These are phyloP conservation scores for Apiospora sp. DNA, from an alignment of 2,329 filamentous ascomycete species.

Conservation along the genomic window DNA sequence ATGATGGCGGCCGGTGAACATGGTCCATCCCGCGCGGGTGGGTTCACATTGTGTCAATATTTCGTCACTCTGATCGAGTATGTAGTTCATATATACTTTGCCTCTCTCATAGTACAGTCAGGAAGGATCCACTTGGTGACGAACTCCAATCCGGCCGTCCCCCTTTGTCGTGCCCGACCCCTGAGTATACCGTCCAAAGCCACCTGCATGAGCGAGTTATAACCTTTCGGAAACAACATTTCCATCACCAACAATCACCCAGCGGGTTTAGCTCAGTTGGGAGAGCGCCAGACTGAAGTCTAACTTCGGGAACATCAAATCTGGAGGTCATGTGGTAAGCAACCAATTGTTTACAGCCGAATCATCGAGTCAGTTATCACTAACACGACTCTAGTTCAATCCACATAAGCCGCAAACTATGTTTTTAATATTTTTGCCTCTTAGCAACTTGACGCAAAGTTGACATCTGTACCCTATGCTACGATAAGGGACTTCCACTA, in stretches of 20 bases:
- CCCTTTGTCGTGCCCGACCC: neutral
- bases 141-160: neutral
- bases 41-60: too few species aligned
- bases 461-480: too few species aligned
- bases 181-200: neutral
- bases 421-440: too few species aligned
- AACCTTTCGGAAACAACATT: neutral
- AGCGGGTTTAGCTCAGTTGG: constrained; percentile 21
- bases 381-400: constrained; percentile 18
- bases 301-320: constrained; percentile 1
- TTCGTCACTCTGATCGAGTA: too few species aligned
- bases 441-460: too few species aligned
- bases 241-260: neutral
- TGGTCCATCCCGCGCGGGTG: too few species aligned
- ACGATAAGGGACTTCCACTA: too few species aligned
- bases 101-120: neutral
- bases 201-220: neutral
- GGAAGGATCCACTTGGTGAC: neutral
- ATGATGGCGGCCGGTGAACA: too few species aligned
- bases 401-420: constrained; percentile 22
- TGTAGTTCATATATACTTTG: too few species aligned
- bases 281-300: constrained; percentile 21
- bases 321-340: constrained; percentile 10
- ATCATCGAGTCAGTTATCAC: constrained; percentile 1
- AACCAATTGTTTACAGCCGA: constrained; percentile 2